A percentile compares a stretch with the other conserved stretches of the same genome.
Conservation (phyloP, 2,329 filamentous ascomycete species). For the Colletotrichum chrysophilum region DNA sequence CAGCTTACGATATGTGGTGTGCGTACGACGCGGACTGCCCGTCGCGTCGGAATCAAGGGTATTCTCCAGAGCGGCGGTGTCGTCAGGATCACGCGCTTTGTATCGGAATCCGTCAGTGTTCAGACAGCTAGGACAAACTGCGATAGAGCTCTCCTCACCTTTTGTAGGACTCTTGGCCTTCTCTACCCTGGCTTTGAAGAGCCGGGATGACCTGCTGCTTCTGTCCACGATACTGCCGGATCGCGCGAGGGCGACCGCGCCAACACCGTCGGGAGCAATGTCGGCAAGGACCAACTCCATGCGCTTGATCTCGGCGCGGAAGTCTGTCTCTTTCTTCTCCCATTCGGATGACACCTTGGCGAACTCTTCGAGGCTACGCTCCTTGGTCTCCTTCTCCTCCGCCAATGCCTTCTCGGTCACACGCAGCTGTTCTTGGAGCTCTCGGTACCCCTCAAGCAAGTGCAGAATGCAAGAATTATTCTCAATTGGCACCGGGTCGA, state of each 20-base stretch:
- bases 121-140: neutral
- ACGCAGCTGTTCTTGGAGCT: constrained; percentile 27
- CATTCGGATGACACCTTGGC: constrained; percentile 41
- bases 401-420: constrained; percentile 9
- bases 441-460: constrained; percentile 40
- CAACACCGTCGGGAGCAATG: constrained; percentile 42
- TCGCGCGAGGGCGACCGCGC: constrained; percentile 48
- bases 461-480: constrained; percentile 47
- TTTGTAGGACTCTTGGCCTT: constrained; percentile 23
- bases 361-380: constrained; percentile 35
- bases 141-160: neutral
- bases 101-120: neutral
- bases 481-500: constrained; percentile 40
- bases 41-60: neutral
- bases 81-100: neutral
- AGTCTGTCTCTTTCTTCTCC: constrained; percentile 40
- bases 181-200: constrained; percentile 35
- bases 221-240: constrained; percentile 47
- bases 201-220: constrained; percentile 30
- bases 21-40: neutral
- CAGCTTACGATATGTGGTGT: constrained; percentile 6
- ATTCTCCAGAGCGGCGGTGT: neutral
- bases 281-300: constrained; percentile 41
- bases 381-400: constrained; percentile 19
- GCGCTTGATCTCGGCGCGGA: constrained; percentile 43